phyloP scores from a whole-genome alignment of 164 flowering plant genomes.

The Pachysandra terminalis region DNA sequence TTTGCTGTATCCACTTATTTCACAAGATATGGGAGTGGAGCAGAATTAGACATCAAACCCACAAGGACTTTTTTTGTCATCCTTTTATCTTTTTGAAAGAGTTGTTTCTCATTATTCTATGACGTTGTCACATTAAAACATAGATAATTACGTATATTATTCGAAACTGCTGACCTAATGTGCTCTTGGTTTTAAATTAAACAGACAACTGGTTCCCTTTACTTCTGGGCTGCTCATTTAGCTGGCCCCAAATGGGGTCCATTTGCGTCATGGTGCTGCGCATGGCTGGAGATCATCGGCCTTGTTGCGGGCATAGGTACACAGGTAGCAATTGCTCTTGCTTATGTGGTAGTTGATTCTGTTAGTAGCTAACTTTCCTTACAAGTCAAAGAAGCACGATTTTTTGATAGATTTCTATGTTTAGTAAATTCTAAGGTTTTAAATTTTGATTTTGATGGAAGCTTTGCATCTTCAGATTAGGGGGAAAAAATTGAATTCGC shows the following conservation, averaged over 20 bases:
- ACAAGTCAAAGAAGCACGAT: not conserved
- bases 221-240: conserved; percentile 75
- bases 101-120: not conserved
- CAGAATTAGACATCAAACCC: no score
- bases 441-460: no score
- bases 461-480: no score
- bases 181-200: conserved; percentile 6
- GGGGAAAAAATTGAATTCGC: no score
- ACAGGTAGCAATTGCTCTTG: conserved; percentile 35
- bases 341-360: not conserved
- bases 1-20: no score
- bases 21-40: not conserved
- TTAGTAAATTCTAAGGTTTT: no score
- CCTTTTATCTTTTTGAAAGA: no score
- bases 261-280: conserved; percentile 71
- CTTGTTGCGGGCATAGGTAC: conserved; percentile 72
- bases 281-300: conserved; percentile 70
- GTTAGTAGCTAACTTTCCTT: no score
- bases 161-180: not conserved
- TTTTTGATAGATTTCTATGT: no score
- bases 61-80: not conserved
- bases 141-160: no score
- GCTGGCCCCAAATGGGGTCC: conserved; percentile 77
- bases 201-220: conserved; percentile 70
- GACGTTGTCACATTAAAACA: not conserved